These are phyloP conservation scores for Trypanosoma lewisi DNA, from an alignment of 208 protist species.

Conservation along the genomic window DNA sequence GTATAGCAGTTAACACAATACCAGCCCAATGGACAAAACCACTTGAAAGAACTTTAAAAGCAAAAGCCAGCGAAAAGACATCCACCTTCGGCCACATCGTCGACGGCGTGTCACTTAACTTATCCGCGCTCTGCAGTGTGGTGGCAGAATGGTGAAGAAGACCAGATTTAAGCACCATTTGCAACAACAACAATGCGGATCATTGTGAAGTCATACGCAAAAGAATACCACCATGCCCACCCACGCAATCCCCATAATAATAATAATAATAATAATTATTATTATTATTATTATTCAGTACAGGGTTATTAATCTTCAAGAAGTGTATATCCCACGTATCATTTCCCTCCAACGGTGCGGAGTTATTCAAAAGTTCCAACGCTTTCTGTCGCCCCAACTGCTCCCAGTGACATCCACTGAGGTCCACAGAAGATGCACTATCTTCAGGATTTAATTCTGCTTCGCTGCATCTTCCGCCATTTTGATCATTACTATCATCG, in stretches of 20 bases:
- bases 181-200: background rate
- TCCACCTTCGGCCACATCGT: no score
- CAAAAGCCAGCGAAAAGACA: no score
- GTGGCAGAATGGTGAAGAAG: background rate
- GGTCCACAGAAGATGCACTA: background rate
- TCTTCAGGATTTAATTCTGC: background rate
- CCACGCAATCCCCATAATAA: no score
- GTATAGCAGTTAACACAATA: no score
- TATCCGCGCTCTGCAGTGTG: no score
- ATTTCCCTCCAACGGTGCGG: background rate
- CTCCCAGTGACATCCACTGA: background rate
- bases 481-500: background rate
- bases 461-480: background rate
- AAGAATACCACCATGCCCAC: conserved; percentile 7
- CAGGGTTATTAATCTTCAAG: background rate
- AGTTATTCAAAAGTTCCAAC: background rate
- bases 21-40: no score
- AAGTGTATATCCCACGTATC: conserved; percentile 12
- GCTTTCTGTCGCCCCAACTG: background rate
- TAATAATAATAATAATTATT: background rate
- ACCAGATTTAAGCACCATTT: background rate
- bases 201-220: background rate
- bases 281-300: background rate
- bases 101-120: no score
- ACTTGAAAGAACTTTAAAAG: no score